These are phyloP conservation scores for Petrea volubilis DNA, from an alignment of 257 asterid species.

Conservation along the genomic window DNA sequence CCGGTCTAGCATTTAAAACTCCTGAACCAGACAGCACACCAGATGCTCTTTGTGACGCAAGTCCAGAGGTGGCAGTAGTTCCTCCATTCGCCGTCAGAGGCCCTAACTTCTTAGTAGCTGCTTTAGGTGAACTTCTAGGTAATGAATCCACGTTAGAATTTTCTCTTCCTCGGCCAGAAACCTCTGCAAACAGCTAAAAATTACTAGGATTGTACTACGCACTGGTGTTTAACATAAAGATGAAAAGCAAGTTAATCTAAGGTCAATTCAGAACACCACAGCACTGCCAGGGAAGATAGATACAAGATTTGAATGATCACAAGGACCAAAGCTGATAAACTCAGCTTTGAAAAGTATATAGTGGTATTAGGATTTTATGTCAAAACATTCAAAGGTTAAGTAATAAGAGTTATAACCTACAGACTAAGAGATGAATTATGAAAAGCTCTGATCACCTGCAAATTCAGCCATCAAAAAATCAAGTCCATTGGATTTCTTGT, in stretches of 20 bases:
- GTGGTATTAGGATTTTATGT: not conserved
- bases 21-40: conserved; percentile 98
- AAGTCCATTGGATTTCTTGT: conserved; percentile 75
- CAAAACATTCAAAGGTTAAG: conserved; percentile 6
- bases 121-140: conserved; percentile 72
- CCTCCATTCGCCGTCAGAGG: conserved; percentile 55
- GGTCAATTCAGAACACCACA: conserved; percentile 17
- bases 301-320: conserved; percentile 7
- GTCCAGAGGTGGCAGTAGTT: conserved; percentile 56
- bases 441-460: conserved; percentile 64
- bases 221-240: conserved; percentile 6
- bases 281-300: conserved; percentile 1
- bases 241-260: conserved; percentile 12
- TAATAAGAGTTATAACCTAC: not conserved
- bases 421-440: not conserved
- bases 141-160: conserved; percentile 61
- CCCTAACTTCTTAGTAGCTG: conserved; percentile 69
- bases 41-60: conserved; percentile 83
- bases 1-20: conserved; percentile 93
- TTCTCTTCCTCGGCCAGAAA: conserved; percentile 86
- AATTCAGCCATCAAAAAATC: conserved; percentile 96
- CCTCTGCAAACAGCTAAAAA: conserved; percentile 57
- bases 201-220: conserved; percentile 15
- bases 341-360: not conserved
- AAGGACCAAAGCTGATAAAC: conserved; percentile 13